phyloP scores from a whole-genome alignment of 2,329 filamentous ascomycete species.

The Mycosphaerella arachidis region DNA sequence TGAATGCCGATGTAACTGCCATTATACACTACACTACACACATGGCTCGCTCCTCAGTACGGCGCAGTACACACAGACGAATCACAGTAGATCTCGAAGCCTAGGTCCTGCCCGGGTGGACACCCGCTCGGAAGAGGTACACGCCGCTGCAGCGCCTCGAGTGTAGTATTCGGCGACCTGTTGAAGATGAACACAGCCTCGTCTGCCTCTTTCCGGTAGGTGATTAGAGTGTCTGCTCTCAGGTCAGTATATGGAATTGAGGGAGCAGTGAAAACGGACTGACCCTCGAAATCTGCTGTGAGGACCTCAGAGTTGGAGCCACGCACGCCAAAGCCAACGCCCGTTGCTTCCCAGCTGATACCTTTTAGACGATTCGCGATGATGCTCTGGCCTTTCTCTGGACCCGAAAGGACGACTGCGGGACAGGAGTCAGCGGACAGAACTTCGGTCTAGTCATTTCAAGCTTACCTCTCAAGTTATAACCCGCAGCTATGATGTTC shows the following conservation, averaged over 20 bases:
- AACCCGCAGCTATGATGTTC: neutral
- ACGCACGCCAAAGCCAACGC: neutral
- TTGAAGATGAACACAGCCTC: neutral
- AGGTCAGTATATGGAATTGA: neutral
- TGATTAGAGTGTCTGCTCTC: neutral
- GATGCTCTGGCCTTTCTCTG: neutral
- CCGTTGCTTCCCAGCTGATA: neutral
- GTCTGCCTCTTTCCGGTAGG: neutral
- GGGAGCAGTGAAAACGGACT: neutral
- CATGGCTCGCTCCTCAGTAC: neutral
- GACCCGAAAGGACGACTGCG: neutral
- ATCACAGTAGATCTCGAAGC: neutral
- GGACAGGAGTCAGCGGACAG: neutral
- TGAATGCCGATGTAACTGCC: too few relatives aligned
- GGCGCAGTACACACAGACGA: neutral
- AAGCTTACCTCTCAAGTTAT: neutral
- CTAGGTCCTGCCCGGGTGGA: neutral
- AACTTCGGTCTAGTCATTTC: neutral
- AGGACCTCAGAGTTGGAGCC: neutral
- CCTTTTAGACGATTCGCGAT: neutral
- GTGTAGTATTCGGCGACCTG: neutral
- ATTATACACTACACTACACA: neutral
- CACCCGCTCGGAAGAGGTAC: neutral
- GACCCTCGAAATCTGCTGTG: neutral
- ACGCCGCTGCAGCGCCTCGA: neutral